Base-by-base conservation (phyloP, 2,329 filamentous ascomycete genomes). In the Venturia carpophila region DNA sequence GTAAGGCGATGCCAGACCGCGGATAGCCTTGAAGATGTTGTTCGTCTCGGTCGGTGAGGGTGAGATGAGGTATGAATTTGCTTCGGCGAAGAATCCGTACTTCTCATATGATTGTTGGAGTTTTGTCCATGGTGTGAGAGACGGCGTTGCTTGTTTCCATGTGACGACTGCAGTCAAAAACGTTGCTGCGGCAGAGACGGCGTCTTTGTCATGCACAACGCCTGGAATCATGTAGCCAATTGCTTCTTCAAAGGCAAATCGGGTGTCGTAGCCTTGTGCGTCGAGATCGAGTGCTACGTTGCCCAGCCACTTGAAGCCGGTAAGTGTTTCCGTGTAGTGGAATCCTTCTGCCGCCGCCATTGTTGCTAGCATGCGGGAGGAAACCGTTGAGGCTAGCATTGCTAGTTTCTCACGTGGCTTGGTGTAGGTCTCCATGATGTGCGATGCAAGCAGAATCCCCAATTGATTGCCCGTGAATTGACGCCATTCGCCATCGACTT, bases 301-400 rank as follows among this genome's bases (percentile, higher is more conserved):
- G 2, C 84, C 85, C 67, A 88, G 80, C 85, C 85, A 88, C 72
- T 88, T 88, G 76, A 88, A 88, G 1, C 85, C 85, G 0, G 85
- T 88, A 39, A 88, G 74, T 0, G 85, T 87, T 69, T 87, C 85
- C 66, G 79, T 77, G 70, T 83, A 86, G 62, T 80, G 75, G 67
- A 87, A 83, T 1, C 81, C 82, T 71, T 83, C 81, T 24, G 78
- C 75, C 37, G 75, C 71, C 0, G 84, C 84, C 75, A 87, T 82
- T 34, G 79, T 79, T 13, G 79, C 76, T 1, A 88, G 78, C 83
- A 87, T 87, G n/a, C 81, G 78, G 0, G 83, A 85, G 1, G 84
- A 87, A 1, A 88, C 85, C 0, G 85, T 83, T 1, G 84, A 85
- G n/a, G 82, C 83, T 1, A 88, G 74, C 76, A 87, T 84, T 2